phyloP scores from a whole-genome alignment of 768 basidiomycete genomes.

The Tricholoma hemisulphureum region DNA sequence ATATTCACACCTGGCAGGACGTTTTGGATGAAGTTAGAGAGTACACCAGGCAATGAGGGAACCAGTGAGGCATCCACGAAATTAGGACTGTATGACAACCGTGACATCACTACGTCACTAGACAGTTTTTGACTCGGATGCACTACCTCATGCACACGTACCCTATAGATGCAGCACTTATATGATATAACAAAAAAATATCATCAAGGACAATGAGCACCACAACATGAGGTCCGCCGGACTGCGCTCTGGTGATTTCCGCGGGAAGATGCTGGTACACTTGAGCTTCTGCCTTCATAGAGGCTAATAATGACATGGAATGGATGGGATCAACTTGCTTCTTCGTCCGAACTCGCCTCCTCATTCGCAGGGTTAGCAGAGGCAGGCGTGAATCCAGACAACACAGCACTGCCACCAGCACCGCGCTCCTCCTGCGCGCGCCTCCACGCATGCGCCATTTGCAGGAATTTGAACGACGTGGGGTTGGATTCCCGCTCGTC shows the following conservation, averaged over 20 bases:
- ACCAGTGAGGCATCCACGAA: neutral
- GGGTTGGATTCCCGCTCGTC: constrained; percentile 94
- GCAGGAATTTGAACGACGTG: constrained; percentile 91
- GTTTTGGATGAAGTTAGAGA: neutral
- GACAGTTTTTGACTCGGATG: no score
- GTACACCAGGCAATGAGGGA: neutral
- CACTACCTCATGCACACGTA: no score
- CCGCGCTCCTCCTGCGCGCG: constrained; percentile 42
- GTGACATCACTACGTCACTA: no score
- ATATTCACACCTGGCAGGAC: neutral
- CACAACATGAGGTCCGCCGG: no score
- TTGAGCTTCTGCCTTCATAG: no score
- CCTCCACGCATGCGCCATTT: constrained; percentile 94
- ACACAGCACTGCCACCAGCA: constrained; percentile 28
- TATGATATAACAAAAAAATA: no score
- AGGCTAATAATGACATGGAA: no score
- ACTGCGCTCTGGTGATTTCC: no score
- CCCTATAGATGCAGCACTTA: no score
- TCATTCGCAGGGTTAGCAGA: constrained; percentile 21
- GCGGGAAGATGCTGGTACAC: no score
- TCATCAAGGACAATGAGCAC: no score
- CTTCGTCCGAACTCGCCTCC: constrained; percentile 44
- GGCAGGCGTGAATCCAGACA: constrained; percentile 52
- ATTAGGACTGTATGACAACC: no score
- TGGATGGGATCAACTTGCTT: constrained; percentile 59